Base-by-base conservation (phyloP, 1,284 basidiomycete genomes). In the Cryptococcus amylolentus region DNA sequence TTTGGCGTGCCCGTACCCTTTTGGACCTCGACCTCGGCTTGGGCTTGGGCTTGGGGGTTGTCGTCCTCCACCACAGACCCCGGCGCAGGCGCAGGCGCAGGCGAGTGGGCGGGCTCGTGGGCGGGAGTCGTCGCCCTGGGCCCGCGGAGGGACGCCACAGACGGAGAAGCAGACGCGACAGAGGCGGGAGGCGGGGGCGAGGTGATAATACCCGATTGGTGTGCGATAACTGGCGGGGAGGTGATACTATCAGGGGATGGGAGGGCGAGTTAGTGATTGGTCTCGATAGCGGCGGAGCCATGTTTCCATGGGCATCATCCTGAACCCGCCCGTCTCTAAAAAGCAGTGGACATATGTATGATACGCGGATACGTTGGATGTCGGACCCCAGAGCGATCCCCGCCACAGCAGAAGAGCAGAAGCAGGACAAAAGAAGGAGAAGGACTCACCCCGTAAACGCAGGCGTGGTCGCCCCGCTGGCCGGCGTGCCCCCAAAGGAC, bases 81-180 rank as follows among this genome's bases (percentile, higher is more conserved):
- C n/a, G 40, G 47, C 8, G 51, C 20, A 0, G 56, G 54, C 20
- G 47, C 28, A 16, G 46, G 52, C 23, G 54, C 49, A 9, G 49
- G 52, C 12, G 37, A 49, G 43, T 52, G 56, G 7, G 23, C 52
- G 16, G 56, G 28, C 14, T 54, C 18, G 35, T 45, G 40, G 23
- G 38, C 28, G 16, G 54, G 49, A 13, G 35, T 41, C 37, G 54
- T 35, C 45, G 54, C 4, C 40, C 49, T 27, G 16, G 2, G 38
- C 38, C 7, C n/a, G 4, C n/a, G 12, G 41, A 42, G n/a, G 1
- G 23, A 23, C n/a, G 41, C 41, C 3, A n/a, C 23, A 7, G 41
- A 42, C 7, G n/a, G n/a, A 8, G n/a, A n/a, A 7, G 41, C 41
- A 10, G n/a, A 42, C 3, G 20, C 1, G 20, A n/a, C n/a, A n/a